A percentile compares a stretch with the other conserved stretches of the same genome.
Evolutionary conservation across 2,329 filamentous ascomycete genomes (phyloP).

Genomic region (Epicoccum sorghinum): DNA sequence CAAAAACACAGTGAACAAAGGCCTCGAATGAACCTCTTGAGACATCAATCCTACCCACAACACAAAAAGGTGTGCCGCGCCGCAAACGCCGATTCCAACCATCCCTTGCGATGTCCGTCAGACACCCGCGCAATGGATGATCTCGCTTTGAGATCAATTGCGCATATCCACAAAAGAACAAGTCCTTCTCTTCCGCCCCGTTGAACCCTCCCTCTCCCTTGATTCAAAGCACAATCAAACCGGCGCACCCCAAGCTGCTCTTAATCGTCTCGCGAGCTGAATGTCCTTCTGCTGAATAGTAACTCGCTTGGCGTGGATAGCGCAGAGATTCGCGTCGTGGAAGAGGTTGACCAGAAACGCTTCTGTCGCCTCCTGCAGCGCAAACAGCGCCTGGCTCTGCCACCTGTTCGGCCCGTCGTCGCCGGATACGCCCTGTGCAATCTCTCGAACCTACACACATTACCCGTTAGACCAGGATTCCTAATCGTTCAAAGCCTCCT

Average conservation of each 20-base stretch:
- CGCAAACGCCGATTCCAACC: conserved; percentile 7
- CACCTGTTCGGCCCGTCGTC: conserved; percentile 69
- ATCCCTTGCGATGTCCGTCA: background rate
- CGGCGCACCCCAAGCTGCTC: conserved; percentile 67
- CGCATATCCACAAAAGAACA: too few species aligned
- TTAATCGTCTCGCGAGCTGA: conserved; percentile 92
- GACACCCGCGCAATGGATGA: background rate
- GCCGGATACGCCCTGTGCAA: conserved; percentile 72
- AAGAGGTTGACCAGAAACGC: conserved; percentile 98
- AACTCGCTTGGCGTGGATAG: conserved; percentile 99
- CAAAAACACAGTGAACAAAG: background rate
- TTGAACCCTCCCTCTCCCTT: too few species aligned
- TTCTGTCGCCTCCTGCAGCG: conserved; percentile 97
- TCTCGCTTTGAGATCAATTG: background rate
- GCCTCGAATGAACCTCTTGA: background rate
- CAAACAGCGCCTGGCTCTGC: conserved; percentile 97
- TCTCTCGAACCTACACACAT: conserved; percentile 59
- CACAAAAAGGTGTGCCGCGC: background rate
- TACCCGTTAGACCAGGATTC: background rate
- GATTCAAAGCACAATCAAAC: conserved; percentile 20
- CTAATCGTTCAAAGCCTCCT: background rate
- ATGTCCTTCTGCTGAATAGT: conserved; percentile 98
- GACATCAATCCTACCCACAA: conserved; percentile 4
- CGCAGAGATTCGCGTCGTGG: conserved; percentile 97
- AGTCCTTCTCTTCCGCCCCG: too few species aligned